Conservation (phyloP, 495 filamentous ascomycete species). For the Massariosphaeria phaeospora region DNA sequence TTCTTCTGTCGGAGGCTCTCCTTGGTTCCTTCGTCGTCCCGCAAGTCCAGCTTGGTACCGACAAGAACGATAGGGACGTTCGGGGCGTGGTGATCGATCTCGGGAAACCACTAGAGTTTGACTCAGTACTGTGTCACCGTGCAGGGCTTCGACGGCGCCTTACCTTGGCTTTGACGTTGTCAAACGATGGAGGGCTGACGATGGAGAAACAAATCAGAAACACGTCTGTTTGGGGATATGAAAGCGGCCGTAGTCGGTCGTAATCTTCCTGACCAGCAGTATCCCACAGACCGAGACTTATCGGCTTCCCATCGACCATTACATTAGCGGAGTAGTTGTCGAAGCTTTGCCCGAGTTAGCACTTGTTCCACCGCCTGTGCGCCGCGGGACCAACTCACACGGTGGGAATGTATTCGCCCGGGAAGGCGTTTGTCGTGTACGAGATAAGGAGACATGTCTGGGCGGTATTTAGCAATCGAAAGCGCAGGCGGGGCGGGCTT, state of each 20-base stretch:
- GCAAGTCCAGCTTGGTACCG: slow-evolving; percentile 92
- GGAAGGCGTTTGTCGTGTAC: slow-evolving; percentile 98
- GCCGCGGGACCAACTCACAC: slow-evolving; percentile 64
- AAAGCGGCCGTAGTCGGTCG: slow-evolving; percentile 89
- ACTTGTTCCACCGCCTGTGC: slow-evolving; percentile 1
- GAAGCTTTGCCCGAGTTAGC: slow-evolving; percentile 58
- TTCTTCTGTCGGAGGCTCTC: slow-evolving; percentile 74
- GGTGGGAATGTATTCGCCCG: slow-evolving; percentile 97
- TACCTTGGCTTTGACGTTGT: slow-evolving; percentile 96
- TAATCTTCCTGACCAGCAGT: slow-evolving; percentile 99
- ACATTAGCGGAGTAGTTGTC: slow-evolving; percentile 99
- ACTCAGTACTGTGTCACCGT: slow-evolving; percentile 10
- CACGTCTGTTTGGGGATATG: slow-evolving; percentile 96
- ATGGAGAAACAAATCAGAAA: slow-evolving; percentile 99
- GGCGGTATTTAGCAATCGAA: not conserved
- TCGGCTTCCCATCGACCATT: slow-evolving; percentile 95
- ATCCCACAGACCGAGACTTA: slow-evolving; percentile 97
- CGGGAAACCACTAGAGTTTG: slow-evolving; percentile 77
- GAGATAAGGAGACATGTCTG: slow-evolving; percentile 99
- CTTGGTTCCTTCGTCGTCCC: slow-evolving; percentile 79
- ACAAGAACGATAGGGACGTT: slow-evolving; percentile 95
- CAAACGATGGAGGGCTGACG: slow-evolving; percentile 93
- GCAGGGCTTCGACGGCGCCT: slow-evolving; percentile 23
- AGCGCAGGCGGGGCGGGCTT: slow-evolving; percentile 7
- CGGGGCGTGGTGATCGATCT: slow-evolving; percentile 94